A percentile compares a stretch with the other conserved stretches of the same genome.
Conservation (phyloP, 139 green algal species). For the Parachlorella kessleri region DNA sequence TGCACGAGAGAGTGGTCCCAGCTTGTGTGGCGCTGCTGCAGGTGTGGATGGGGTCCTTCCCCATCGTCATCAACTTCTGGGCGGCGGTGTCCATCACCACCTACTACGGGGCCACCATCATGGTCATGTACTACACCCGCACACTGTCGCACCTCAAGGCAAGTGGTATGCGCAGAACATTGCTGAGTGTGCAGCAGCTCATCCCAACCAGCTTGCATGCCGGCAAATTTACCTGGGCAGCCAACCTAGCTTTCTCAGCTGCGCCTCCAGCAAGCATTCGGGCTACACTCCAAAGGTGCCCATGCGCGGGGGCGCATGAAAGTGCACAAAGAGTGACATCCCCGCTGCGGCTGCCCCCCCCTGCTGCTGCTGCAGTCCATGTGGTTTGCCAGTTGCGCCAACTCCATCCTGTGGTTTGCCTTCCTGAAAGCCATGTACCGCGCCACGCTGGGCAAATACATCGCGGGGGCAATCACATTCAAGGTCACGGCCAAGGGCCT, state of each 20-base stretch:
- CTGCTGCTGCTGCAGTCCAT: constrained; percentile 47
- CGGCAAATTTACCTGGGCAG: too few species aligned
- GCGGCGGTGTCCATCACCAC: constrained; percentile 56
- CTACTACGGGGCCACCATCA: constrained; percentile 55
- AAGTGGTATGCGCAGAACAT: too few species aligned
- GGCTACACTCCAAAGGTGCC: too few species aligned
- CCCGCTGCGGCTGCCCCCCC: background rate
- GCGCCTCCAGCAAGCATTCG: too few species aligned
- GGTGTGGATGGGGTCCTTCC: constrained; percentile 64
- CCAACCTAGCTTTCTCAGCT: too few species aligned
- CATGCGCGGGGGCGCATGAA: too few species aligned
- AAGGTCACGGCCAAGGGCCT: constrained; percentile 65
- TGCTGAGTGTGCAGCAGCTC: too few species aligned
- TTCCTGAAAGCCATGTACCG: constrained; percentile 67
- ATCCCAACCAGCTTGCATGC: too few species aligned
- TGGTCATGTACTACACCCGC: constrained; percentile 42
- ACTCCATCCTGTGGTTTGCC: constrained; percentile 58
- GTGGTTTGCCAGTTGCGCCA: constrained; percentile 56
- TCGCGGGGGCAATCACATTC: constrained; percentile 53
- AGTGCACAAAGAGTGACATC: too few species aligned
- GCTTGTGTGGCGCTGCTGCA: too few species aligned
- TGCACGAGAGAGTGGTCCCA: too few species aligned
- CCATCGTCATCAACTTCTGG: constrained; percentile 66
- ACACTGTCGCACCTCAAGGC: constrained; percentile 32
- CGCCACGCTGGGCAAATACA: constrained; percentile 34